Conservation (phyloP, 2,329 filamentous ascomycete species). For the Nemania sp. region DNA sequence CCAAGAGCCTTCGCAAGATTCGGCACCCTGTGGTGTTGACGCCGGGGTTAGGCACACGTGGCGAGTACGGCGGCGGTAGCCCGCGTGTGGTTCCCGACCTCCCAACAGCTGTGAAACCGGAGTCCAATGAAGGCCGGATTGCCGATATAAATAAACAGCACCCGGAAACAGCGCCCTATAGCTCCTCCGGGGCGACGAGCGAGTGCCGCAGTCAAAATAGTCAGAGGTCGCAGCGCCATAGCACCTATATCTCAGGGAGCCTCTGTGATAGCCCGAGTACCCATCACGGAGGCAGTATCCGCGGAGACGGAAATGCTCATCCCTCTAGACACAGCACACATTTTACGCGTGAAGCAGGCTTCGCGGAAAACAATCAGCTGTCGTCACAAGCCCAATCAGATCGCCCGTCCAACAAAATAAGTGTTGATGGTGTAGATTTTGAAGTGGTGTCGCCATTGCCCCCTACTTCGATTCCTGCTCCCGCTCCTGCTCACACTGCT, state of each 20-base stretch:
- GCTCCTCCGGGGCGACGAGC: too few species aligned
- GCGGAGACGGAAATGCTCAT: too few species aligned
- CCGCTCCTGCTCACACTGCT: background rate
- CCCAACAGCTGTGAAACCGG: background rate
- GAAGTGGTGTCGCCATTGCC: background rate
- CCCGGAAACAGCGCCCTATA: background rate
- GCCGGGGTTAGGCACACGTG: background rate
- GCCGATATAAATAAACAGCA: too few species aligned
- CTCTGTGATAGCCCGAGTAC: too few species aligned
- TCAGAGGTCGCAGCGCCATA: too few species aligned
- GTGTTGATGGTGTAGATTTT: slow-evolving; percentile 8
- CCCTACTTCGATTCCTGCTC: background rate
- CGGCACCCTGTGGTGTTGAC: background rate
- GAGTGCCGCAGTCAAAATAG: too few species aligned
- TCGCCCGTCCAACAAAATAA: background rate
- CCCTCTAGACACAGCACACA: slow-evolving; percentile 2
- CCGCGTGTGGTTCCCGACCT: background rate
- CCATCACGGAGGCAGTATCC: too few species aligned
- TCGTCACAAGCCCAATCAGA: background rate
- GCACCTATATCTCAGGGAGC: background rate
- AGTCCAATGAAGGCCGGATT: too few species aligned
- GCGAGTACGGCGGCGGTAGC: background rate
- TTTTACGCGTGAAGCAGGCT: background rate
- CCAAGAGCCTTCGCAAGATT: slow-evolving; percentile 4
- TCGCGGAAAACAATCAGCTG: background rate